These are phyloP conservation scores for Agaricus blazei DNA, from an alignment of 768 basidiomycete genomes.

Conservation along the genomic window DNA sequence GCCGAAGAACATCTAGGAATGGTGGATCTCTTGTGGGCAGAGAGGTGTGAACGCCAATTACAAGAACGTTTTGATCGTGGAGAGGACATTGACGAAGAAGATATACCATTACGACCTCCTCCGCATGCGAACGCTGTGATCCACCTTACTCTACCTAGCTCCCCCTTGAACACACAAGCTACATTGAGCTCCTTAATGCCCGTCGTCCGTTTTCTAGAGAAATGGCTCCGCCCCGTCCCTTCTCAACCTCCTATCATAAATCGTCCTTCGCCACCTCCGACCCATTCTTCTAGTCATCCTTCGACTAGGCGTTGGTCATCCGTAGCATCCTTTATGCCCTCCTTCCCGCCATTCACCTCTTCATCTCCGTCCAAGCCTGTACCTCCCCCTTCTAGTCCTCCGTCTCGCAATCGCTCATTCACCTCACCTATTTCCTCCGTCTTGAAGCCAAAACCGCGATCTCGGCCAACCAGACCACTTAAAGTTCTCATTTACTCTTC, in stretches of 20 bases:
- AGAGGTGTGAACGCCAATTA: slow-evolving; percentile 29
- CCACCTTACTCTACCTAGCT: slow-evolving; percentile 72
- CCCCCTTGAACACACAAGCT: slow-evolving; percentile 46
- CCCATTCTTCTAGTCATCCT: slow-evolving; percentile 4
- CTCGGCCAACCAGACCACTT: slow-evolving; percentile 49
- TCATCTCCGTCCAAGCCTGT: slow-evolving; percentile 16
- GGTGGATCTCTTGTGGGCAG: slow-evolving; percentile 65
- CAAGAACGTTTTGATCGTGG: slow-evolving; percentile 14
- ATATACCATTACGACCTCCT: slow-evolving; percentile 49
- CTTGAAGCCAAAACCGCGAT: slow-evolving; percentile 18
- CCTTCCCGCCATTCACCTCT: slow-evolving; percentile 27
- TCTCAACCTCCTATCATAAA: not conserved
- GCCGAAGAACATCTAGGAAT: slow-evolving; percentile 70
- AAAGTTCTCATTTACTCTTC: slow-evolving; percentile 79
- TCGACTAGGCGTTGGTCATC: slow-evolving; percentile 38
- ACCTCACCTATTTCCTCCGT: slow-evolving; percentile 23
- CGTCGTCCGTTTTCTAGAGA: slow-evolving; percentile 64
- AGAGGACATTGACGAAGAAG: slow-evolving; percentile 14
- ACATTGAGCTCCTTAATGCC: slow-evolving; percentile 58
- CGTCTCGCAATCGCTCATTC: slow-evolving; percentile 27
- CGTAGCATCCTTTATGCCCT: slow-evolving; percentile 34
- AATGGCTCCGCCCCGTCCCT: slow-evolving; percentile 46
- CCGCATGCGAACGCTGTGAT: slow-evolving; percentile 69
- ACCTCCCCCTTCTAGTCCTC: not conserved
- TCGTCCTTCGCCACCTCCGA: slow-evolving; percentile 5